Evolutionary conservation across 345 rosid genomes (phyloP).

Genomic region (Trapa bicornis): DNA sequence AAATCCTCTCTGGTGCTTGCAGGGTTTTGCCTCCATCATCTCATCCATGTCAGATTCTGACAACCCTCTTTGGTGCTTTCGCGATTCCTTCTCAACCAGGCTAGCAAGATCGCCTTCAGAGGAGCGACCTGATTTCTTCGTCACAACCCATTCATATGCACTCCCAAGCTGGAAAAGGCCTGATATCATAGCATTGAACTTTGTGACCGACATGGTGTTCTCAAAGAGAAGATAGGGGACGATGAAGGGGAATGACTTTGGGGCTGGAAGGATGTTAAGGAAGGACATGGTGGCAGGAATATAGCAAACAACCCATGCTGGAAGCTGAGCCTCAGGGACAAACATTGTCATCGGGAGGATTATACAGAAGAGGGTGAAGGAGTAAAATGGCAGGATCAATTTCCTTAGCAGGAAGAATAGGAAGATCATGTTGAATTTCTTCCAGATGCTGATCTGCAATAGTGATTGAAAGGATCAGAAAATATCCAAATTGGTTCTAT

Average conservation of each 20-base stretch:
- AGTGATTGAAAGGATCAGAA: neutral
- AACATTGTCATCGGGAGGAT: slow-evolving; percentile 52
- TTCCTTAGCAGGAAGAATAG: slow-evolving; percentile 42
- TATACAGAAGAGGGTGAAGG: slow-evolving; percentile 47
- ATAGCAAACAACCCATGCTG: slow-evolving; percentile 44
- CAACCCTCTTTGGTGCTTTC: slow-evolving; percentile 21
- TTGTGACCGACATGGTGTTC: slow-evolving; percentile 49
- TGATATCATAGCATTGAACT: slow-evolving; percentile 47
- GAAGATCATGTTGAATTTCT: slow-evolving; percentile 44
- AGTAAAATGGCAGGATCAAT: slow-evolving; percentile 39
- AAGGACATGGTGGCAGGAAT: slow-evolving; percentile 50
- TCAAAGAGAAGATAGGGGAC: slow-evolving; percentile 47
- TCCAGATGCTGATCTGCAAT: slow-evolving; percentile 33
- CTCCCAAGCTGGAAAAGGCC: slow-evolving; percentile 48
- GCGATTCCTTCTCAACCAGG: slow-evolving; percentile 21
- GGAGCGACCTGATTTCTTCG: slow-evolving; percentile 45
- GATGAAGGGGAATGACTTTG: slow-evolving; percentile 39
- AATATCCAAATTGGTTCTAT: neutral
- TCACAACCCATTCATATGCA: slow-evolving; percentile 48
- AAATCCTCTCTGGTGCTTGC: too few species aligned
- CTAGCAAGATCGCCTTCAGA: slow-evolving; percentile 39
- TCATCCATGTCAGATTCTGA: slow-evolving; percentile 18
- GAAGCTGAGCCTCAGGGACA: slow-evolving; percentile 41
- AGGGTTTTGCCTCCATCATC: too few species aligned
- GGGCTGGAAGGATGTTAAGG: slow-evolving; percentile 49